Conservation (phyloP, 768 basidiomycete species). For the Hypholoma fasciculare region DNA sequence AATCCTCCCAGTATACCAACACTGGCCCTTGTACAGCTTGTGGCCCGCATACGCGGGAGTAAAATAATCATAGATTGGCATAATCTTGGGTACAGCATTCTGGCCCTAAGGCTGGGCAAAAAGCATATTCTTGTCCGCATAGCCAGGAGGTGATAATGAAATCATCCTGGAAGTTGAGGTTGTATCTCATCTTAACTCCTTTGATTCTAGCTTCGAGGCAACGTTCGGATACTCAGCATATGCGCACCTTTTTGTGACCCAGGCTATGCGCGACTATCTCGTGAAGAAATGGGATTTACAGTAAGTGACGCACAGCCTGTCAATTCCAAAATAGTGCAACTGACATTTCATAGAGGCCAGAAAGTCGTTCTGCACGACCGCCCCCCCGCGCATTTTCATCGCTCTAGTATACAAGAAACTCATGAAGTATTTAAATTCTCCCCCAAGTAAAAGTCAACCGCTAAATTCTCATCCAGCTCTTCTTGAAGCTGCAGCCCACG, state of each 20-base stretch:
- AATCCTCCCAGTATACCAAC: conserved; percentile 98
- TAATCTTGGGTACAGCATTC: conserved; percentile 93
- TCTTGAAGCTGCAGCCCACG: conserved; percentile 44
- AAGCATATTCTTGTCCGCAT: conserved; percentile 70
- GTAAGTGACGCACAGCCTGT: conserved; percentile 43
- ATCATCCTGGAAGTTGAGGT: not conserved
- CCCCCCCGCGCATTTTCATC: conserved; percentile 84
- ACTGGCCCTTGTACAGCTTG: conserved; percentile 80
- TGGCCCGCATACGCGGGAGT: conserved; percentile 64
- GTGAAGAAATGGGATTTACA: conserved; percentile 71
- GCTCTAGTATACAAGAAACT: conserved; percentile 63
- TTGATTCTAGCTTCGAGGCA: conserved; percentile 70
- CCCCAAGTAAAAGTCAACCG: not conserved
- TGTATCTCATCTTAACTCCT: not conserved
- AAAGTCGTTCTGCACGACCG: conserved; percentile 85
- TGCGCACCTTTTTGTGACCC: conserved; percentile 92
- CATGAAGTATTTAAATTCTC: conserved; percentile 59
- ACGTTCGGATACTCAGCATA: conserved; percentile 80
- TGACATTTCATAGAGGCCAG: conserved; percentile 55
- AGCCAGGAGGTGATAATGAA: conserved; percentile 62
- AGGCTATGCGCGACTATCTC: conserved; percentile 78
- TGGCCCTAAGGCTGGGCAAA: conserved; percentile 77
- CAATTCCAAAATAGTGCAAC: not conserved
- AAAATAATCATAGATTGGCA: conserved; percentile 99
- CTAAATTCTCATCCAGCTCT: conserved; percentile 37